phyloP scores from a whole-genome alignment of 352 stramenopile genomes.

The Nothophytophthora sp. region DNA sequence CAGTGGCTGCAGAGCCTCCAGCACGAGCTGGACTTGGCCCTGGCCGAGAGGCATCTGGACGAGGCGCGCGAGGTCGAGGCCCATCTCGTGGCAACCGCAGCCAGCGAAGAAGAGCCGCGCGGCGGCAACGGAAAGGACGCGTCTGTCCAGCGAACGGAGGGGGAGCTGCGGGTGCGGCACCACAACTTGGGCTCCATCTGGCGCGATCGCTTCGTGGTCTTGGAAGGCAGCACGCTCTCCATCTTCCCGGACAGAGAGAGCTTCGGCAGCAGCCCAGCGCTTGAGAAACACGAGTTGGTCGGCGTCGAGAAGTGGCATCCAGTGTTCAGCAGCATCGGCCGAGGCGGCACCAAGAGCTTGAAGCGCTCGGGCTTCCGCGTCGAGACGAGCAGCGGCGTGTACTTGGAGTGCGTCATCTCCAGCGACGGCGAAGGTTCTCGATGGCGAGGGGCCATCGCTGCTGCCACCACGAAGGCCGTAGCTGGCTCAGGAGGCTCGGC shows the following conservation, averaged over 20 bases:
- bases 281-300: constrained; percentile 61
- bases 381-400: constrained; percentile 59
- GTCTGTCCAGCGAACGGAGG: constrained; percentile 11
- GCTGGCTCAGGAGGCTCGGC: constrained; percentile 8
- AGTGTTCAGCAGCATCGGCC: constrained; percentile 26
- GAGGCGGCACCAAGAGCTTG: constrained; percentile 6
- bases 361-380: constrained; percentile 52
- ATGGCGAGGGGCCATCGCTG: constrained; percentile 35
- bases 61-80: constrained; percentile 51
- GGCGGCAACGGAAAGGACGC: not conserved
- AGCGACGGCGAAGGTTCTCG: constrained; percentile 31
- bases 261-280: constrained; percentile 11
- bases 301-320: constrained; percentile 51
- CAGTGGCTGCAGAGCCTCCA: constrained; percentile 60
- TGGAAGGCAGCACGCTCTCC: constrained; percentile 34
- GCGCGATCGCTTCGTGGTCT: constrained; percentile 46
- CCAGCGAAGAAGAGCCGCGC: not conserved
- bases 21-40: constrained; percentile 58
- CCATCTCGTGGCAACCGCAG: constrained; percentile 26
- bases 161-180: constrained; percentile 45
- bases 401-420: constrained; percentile 52
- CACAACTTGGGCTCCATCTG: constrained; percentile 55
- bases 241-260: constrained; percentile 38
- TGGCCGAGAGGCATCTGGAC: constrained; percentile 60
- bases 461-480: constrained; percentile 31